Base-by-base conservation (phyloP, 2,329 filamentous ascomycete species). In the Tothia fuscella region DNA sequence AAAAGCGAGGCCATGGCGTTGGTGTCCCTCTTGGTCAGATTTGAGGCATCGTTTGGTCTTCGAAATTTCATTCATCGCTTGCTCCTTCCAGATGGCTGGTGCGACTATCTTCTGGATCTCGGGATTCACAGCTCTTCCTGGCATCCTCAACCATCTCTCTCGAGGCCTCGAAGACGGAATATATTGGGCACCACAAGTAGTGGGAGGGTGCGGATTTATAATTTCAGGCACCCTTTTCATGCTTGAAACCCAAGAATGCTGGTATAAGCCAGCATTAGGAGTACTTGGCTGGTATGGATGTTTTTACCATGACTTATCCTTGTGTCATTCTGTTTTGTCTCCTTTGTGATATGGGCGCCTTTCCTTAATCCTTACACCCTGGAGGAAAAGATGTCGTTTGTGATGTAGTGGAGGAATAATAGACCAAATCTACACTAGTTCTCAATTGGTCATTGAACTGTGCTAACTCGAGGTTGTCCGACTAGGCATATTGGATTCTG, bases 271-370 rank as follows among this genome's bases (percentile, higher is more conserved):
- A 0, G 72, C 74, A 0, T 64, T 62, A 3, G 52, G 56, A 3
- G 61, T 74, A 1, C 62, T 82, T 2, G 78, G 78, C 3, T 82
- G 78, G 78, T n/a, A n/a, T n/a, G n/a, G n/a, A n/a, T n/a, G n/a
- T n/a, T n/a, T n/a, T n/a, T n/a, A n/a, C n/a, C n/a, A n/a, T n/a
- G n/a, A n/a, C n/a, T n/a, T n/a, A n/a, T n/a, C n/a, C n/a, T n/a
- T n/a, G n/a, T n/a, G n/a, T n/a, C n/a, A n/a, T n/a, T n/a, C n/a
- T n/a, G n/a, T n/a, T n/a, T n/a, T n/a, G n/a, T n/a, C n/a, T n/a
- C n/a, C n/a, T n/a, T n/a, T n/a, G n/a, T n/a, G n/a, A n/a, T n/a
- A n/a, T n/a, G n/a, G n/a, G n/a, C n/a, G n/a, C n/a, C n/a, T n/a
- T n/a, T n/a, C n/a, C n/a, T n/a, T n/a, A n/a, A n/a, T n/a, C n/a